Evolutionary conservation across 306 rosid species (phyloP), one percentile per base, ranked within the genome.

Genomic region (Myrica gale): DNA sequence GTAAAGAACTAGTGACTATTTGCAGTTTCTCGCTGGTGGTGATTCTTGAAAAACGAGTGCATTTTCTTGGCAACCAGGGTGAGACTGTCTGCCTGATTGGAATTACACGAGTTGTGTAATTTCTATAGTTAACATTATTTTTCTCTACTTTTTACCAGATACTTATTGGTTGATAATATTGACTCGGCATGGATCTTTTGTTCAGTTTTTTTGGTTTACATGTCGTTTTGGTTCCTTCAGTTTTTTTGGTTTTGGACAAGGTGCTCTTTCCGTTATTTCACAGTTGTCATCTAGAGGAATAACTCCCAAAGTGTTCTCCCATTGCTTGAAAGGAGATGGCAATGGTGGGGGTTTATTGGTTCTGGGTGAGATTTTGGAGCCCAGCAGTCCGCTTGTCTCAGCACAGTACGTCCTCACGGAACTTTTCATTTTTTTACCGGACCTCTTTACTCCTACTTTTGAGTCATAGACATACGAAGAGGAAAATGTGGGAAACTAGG

Each of bases 301-400:
- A 82, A 89, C 93, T 80, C 98, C 98, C 41, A 88, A 85, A 79
- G 93, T 87, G 72, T 95, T 95, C 89, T 95, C 98, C 41, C 97
- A 95, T 83, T 95, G 97, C 78, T 80, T 95, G 74, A 95, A 88
- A 84, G 98, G 97, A 82, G 97, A 88, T 51, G 93, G 87, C 53
- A 83, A 82, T 80, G 98, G 98, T 73, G 98, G 98, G 58, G 98
- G 98, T 61, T 86, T 95, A 73, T 84, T 92, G 78, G 97, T 95
- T 90, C 97, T 95, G 84, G 98, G 98, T 73, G 96, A 95, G 88
- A 92, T 95, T 83, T 73, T 90, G 91, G 97, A 92, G 89, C 97
- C 97, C 73, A 84, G 79, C 86, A 90, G 91, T 83, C 98, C 98
- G 11, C 97, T 95, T 74, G 96, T 90, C 69, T 96, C 96, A 20